Evolutionary conservation across 768 basidiomycete genomes (phyloP), one percentile per base, ranked within the genome.

Genomic region (Auricularia heimuer): DNA sequence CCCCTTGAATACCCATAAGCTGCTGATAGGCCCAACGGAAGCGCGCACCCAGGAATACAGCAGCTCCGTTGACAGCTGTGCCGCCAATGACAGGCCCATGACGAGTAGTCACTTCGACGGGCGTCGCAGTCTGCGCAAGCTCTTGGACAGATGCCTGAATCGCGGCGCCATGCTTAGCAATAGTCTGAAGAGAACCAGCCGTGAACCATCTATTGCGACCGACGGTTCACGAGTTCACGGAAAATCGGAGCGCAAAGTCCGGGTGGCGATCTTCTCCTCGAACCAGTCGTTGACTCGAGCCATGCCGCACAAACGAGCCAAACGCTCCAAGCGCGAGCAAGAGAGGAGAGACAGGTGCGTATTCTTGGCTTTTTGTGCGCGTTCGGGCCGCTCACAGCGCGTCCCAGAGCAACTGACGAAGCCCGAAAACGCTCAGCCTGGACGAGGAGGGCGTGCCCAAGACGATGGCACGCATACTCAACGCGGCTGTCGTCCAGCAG

Each of bases 251-350:
- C 47, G 18, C 47, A 21, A 42, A 42, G 47, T 16, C 47, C 18
- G 18, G 16, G 47, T 51, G 47, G 47, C 47, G 21, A 51, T 51
- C 47, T 51, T 51, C 11, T 6, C 47, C 16, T 18, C 47, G 21
- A 51, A 8, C 47, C 11, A 51, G 6, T 6, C 47, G 0, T 18
- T 18, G 18, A 18, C 21, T 14, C 1, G 29, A 29, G 29, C 29
- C 47, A 87, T 88, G 86, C 86, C 86, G 51, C 86, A 88, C 72
- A 88, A 87, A 76, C 80, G 80, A 66, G 82, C 84, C 21, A 87
- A 85, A 69, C 77, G 77, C 29, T 78, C 79, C 34, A 72, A 77
- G 10, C 78, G 83, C 45, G 81, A 83, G 62, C 76, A 77, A 65
- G 70, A 76, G 61, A 76, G 75, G 8, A 73, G 72, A 14, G 72